Base-by-base conservation (phyloP, 2,329 filamentous ascomycete genomes). In the Amesomyces nigricolor region DNA sequence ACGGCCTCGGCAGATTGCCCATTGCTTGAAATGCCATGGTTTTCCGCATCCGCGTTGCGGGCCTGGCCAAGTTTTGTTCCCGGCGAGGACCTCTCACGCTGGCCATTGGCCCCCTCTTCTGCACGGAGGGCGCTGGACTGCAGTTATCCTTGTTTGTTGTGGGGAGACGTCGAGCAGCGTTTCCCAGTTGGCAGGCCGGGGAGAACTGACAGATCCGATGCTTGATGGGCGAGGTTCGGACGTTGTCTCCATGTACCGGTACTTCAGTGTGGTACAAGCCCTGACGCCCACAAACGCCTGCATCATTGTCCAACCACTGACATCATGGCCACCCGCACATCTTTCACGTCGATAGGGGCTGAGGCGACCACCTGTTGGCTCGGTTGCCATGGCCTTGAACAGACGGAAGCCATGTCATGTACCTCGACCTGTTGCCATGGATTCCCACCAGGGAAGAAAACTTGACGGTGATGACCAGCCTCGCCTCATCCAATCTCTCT, bases 311-410 rank as follows among this genome's bases (percentile, higher is more conserved):
- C 54, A 57, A 54, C 62, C 61, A 62, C 56, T 64, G 63, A 64
- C 63, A 63, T 63, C 61, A 64, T 63, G 61, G 45, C 45, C 51
- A 56, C 44, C 30, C 44, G 57, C 53, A 35, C 48, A 57, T 47
- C 51, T 44, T 26, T 48, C 54, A 48, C 50, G n/a, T 42, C n/a
- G 19, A 32, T 19, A 19, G 43, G 42, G 48, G 43, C 6, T 3
- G 32, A 35, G 32, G 32, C 11, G 13, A 45, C 45, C n/a, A 38
- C 45, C 46, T 47, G 30, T 46, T 29, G 42, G 43, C 11, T 17
- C 46, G 32, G 32, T 35, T 35, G 32, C 32, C 32, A 35, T 35
- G 32, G 9, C 16, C 39, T 19, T n/a, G 39, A 42, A 16, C 39
- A 4, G 16, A 16, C 14, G 39, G 8, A 8, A 17, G 14, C 39